Percentiles rank a stretch among this genome's conserved stretches.
phyloP scores from a whole-genome alignment of 768 basidiomycete genomes.

The Gymnopilus junonius region DNA sequence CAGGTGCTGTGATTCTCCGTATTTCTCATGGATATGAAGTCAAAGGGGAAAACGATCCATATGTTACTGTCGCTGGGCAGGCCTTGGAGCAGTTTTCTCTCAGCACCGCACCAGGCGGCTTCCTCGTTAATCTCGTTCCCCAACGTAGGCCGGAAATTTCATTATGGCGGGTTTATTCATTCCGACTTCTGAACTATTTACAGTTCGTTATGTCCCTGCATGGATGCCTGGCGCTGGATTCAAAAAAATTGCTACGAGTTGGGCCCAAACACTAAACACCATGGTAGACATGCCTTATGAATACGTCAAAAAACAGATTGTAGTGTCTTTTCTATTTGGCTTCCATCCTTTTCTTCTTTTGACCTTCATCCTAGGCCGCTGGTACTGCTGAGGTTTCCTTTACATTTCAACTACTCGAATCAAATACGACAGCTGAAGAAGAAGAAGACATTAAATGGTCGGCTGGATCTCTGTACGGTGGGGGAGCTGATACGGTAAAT shows the following conservation, averaged over 20 bases:
- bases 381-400: constrained; percentile 39
- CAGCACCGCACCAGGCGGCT: constrained; percentile 45
- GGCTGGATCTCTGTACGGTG: background rate
- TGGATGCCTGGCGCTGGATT: constrained; percentile 65
- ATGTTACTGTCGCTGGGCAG: constrained; percentile 39
- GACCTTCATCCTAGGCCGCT: constrained; percentile 20
- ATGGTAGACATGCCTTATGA: constrained; percentile 51
- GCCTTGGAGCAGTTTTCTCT: constrained; percentile 43
- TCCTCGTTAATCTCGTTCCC: constrained; percentile 56
- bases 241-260: constrained; percentile 48
- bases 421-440: constrained; percentile 31
- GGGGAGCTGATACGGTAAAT: constrained; percentile 4
- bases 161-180: background rate
- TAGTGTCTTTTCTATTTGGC: constrained; percentile 13
- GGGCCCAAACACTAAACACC: constrained; percentile 42
- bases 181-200: background rate
- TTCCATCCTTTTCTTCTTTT: background rate
- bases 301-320: constrained; percentile 49
- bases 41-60: constrained; percentile 41
- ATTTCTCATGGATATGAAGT: constrained; percentile 50
- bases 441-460: constrained; percentile 20
- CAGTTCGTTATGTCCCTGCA: constrained; percentile 51
- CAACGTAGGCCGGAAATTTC: constrained; percentile 37
- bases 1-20: constrained; percentile 47
- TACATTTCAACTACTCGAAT: constrained; percentile 36